These are phyloP conservation scores for Cinnamomum micranthum DNA, from an alignment of 164 flowering plant genomes.

Conservation along the genomic window DNA sequence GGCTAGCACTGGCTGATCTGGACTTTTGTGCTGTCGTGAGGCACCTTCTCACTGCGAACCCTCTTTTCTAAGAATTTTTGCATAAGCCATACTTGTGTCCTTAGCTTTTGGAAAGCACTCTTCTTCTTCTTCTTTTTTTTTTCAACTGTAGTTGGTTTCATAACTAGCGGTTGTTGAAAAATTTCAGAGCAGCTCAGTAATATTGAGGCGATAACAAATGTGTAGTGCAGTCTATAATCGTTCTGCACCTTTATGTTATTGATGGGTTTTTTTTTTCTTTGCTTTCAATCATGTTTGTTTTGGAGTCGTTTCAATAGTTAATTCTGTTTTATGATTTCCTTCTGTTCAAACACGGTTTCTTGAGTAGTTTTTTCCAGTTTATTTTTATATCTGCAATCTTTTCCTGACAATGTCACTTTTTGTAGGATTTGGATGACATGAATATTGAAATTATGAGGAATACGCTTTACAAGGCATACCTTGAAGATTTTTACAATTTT, in stretches of 20 bases:
- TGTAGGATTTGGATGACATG: slow-evolving; percentile 99
- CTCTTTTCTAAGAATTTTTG: too few relatives aligned
- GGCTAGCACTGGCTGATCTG: not conserved
- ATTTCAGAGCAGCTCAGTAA: not conserved
- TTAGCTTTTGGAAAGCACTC: not conserved
- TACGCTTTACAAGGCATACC: slow-evolving; percentile 98
- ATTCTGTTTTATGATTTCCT: not conserved
- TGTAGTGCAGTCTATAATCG: not conserved
- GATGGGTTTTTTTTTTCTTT: too few relatives aligned
- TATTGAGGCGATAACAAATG: not conserved
- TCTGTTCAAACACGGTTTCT: not conserved
- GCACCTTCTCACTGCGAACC: too few relatives aligned
- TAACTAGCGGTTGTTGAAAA: not conserved
- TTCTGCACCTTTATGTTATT: not conserved
- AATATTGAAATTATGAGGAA: slow-evolving; percentile 99
- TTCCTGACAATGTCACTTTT: slow-evolving; percentile 7
- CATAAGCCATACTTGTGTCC: too few relatives aligned
- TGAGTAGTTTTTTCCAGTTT: too few relatives aligned
- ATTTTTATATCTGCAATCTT: not conserved
- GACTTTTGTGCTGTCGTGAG: too few relatives aligned
- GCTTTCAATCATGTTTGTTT: not conserved
- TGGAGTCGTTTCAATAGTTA: not conserved
- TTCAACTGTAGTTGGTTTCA: not conserved
- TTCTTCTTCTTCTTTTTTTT: too few relatives aligned
- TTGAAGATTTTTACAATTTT: slow-evolving; percentile 91